Percentiles rank a stretch among this genome's conserved stretches.
These are phyloP conservation scores for Exophiala mesophila DNA, from an alignment of 2,329 filamentous ascomycete species.

Conservation along the genomic window DNA sequence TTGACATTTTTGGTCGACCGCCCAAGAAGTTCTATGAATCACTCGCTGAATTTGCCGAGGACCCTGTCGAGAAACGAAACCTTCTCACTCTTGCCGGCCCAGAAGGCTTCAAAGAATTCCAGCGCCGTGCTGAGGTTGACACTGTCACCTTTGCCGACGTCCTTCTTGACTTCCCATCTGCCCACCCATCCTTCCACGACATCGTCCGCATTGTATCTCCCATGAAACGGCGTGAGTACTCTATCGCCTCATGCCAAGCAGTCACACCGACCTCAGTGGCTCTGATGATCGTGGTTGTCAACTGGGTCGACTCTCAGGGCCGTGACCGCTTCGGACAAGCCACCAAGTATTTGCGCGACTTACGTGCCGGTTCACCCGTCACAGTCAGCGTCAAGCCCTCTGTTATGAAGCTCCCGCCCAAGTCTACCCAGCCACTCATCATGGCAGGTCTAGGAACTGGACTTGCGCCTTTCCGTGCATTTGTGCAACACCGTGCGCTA, in stretches of 20 bases:
- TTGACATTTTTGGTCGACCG: constrained; percentile 94
- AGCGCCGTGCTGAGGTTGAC: constrained; percentile 84
- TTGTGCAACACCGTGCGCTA: constrained; percentile 95
- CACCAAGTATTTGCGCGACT: constrained; percentile 76
- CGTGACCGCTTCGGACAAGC: constrained; percentile 90
- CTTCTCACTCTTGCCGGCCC: constrained; percentile 70
- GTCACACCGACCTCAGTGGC: constrained; percentile 86
- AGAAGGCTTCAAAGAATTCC: constrained; percentile 84
- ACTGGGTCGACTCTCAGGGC: constrained; percentile 85
- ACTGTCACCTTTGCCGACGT: constrained; percentile 88
- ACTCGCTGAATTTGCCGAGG: constrained; percentile 76
- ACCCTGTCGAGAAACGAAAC: constrained; percentile 75
- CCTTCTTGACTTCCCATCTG: constrained; percentile 82
- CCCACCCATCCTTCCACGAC: constrained; percentile 82
- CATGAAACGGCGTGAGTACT: constrained; percentile 96
- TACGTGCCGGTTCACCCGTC: constrained; percentile 70
- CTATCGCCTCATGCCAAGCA: constrained; percentile 95
- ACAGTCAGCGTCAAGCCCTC: constrained; percentile 96
- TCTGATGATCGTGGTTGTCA: constrained; percentile 94
- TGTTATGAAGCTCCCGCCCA: constrained; percentile 94
- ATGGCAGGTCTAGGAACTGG: constrained; percentile 99
- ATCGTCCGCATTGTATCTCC: constrained; percentile 81
- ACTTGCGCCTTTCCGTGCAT: constrained; percentile 97
- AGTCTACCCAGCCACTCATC: constrained; percentile 87
- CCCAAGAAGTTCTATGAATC: constrained; percentile 97